Conservation (phyloP, 805 yeast genomes). For the Ogataea chonburiensis region DNA sequence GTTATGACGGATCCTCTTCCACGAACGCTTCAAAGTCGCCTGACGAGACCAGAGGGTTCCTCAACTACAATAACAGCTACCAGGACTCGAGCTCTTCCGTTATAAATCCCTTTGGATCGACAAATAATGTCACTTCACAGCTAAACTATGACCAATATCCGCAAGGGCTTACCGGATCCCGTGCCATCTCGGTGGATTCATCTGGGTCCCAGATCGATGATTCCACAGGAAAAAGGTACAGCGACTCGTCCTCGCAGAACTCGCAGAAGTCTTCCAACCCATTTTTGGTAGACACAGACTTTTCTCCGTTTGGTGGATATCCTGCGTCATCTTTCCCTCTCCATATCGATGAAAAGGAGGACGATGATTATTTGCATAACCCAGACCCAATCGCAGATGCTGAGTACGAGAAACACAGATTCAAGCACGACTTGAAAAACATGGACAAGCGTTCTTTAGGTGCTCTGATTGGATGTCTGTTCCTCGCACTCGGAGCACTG, state of each 20-base stretch:
- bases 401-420: slow-evolving; percentile 69
- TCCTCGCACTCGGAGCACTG: slow-evolving; percentile 58
- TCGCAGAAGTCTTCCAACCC: slow-evolving; percentile 35
- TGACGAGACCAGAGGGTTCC: slow-evolving; percentile 23
- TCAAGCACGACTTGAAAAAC: slow-evolving; percentile 59
- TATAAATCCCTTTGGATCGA: slow-evolving; percentile 33
- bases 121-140: slow-evolving; percentile 21
- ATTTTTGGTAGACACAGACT: slow-evolving; percentile 56
- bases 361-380: slow-evolving; percentile 92
- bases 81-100: slow-evolving; percentile 31
- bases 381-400: slow-evolving; percentile 96
- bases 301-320: slow-evolving; percentile 94
- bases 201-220: slow-evolving; percentile 34
- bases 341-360: slow-evolving; percentile 88
- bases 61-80: slow-evolving; percentile 25
- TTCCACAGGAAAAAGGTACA: slow-evolving; percentile 15
- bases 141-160: slow-evolving; percentile 70
- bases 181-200: slow-evolving; percentile 55
- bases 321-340: slow-evolving; percentile 92
- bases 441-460: slow-evolving; percentile 62
- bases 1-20: slow-evolving; percentile 28
- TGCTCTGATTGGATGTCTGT: slow-evolving; percentile 60
- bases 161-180: slow-evolving; percentile 50
- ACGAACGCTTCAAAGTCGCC: slow-evolving; percentile 22
- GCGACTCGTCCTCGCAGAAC: slow-evolving; percentile 21